Conservation (phyloP, 2,329 filamentous ascomycete species). For the Fusarium lateritium region DNA sequence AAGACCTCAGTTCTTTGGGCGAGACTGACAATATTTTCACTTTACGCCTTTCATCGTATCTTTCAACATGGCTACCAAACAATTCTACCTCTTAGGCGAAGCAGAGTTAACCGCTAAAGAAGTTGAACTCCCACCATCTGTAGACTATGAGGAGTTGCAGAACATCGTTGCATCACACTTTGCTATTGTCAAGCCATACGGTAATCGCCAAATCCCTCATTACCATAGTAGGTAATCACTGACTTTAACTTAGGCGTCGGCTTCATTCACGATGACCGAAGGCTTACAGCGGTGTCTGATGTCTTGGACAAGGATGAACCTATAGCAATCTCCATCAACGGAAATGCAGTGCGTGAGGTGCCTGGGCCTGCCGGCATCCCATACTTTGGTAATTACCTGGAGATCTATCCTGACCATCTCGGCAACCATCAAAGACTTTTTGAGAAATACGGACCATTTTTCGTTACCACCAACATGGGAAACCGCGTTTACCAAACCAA, state of each 20-base stretch:
- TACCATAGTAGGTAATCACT: not conserved
- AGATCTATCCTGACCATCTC: constrained; percentile 70
- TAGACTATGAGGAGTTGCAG: constrained; percentile 13
- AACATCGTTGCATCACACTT: constrained; percentile 47
- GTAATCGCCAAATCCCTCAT: constrained; percentile 34
- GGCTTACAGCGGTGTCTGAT: constrained; percentile 51
- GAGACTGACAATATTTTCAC: too few species aligned
- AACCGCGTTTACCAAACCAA: constrained; percentile 65
- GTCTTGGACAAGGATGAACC: constrained; percentile 50
- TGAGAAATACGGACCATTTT: constrained; percentile 65
- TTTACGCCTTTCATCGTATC: not conserved
- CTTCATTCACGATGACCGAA: constrained; percentile 51
- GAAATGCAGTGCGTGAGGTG: constrained; percentile 62
- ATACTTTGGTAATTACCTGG: constrained; percentile 67
- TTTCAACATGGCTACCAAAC: constrained; percentile 8
- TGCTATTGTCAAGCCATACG: constrained; percentile 59
- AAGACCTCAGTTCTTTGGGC: not conserved
- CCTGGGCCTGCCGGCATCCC: constrained; percentile 65
- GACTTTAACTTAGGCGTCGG: constrained; percentile 52
- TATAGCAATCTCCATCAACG: constrained; percentile 64
- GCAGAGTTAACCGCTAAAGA: not conserved
- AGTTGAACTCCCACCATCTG: not conserved
- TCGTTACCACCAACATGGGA: constrained; percentile 68
- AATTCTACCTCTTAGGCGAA: constrained; percentile 8
- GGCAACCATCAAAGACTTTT: constrained; percentile 70